Evolutionary conservation across 495 filamentous ascomycete species (phyloP), one percentile per base, ranked within the genome.

Genomic region (Xylaria palmicola): DNA sequence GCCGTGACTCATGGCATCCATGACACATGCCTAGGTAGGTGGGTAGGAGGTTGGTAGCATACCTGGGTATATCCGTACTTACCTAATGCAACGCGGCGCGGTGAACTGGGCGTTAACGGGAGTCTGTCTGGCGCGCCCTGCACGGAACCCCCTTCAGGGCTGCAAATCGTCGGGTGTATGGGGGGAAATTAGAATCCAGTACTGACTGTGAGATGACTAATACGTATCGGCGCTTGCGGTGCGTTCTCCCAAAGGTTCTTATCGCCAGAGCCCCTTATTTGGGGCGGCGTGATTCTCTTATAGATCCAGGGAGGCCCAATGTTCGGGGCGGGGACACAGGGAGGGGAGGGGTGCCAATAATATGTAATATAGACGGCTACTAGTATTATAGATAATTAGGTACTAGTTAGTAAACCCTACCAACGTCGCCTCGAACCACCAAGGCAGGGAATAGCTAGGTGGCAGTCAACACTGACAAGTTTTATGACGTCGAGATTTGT

Each of bases 401-500:
- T 6, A 6, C 13, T 26, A 6, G 36, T 41, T 29, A 29, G 12
- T 24, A 22, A 56, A 34, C 44, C 24, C 10, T 57, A 34, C n/a
- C n/a, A n/a, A n/a, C n/a, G n/a, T n/a, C n/a, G n/a, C n/a, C n/a
- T n/a, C n/a, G n/a, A n/a, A n/a, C n/a, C n/a, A n/a, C n/a, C n/a
- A n/a, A n/a, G n/a, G n/a, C n/a, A n/a, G n/a, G n/a, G n/a, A n/a
- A n/a, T n/a, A n/a, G n/a, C n/a, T n/a, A n/a, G n/a, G n/a, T n/a
- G n/a, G n/a, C n/a, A n/a, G n/a, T n/a, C n/a, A n/a, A n/a, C n/a
- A n/a, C n/a, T n/a, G 29, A 19, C 36, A 48, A 57, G 29, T 57
- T 57, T 47, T 57, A 59, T 59, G 56, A 59, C 56, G 56, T 52
- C 57, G 56, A 32, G 10, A 49, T 60, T 49, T 52, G 47, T 49